Base-by-base conservation (phyloP, 148 eudicot genomes). In the Limonium bicolor region DNA sequence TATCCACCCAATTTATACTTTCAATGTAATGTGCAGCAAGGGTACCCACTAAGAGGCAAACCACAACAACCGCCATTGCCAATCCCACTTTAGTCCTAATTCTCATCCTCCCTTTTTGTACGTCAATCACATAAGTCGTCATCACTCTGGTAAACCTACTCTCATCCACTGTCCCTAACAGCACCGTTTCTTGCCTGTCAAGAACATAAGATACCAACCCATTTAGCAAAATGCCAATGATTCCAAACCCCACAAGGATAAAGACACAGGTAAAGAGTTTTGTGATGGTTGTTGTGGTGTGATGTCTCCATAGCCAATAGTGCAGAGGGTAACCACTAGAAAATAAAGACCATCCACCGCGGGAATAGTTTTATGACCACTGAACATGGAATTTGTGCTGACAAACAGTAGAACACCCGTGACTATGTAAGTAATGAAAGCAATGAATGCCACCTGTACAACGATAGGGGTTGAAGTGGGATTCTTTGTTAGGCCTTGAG, bases 221-320 rank as follows among this genome's bases (percentile, higher is more conserved):
- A 34, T 54, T 61, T 7, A 73, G 63, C 37, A 73, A 39, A 32
- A 73, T 54, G 28, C 62, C 79, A 2, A 73, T n/a, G 17, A 73
- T 61, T 19, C 79, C 79, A 19, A 73, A 73, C 29, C 79, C 79
- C 5, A 69, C 62, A 12, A 73, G 35, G 15, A 73, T 73, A 41
- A 73, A 69, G 16, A 28, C 52, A 37, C 71, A 69, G 8, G 79
- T 73, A 26, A 73, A 73, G 7, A 73, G 48, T 43, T 73, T 73
- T 14, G 75, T 43, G 37, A 58, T 54, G 3, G 57, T 59, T 6
- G 74, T 65, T 60, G 36, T 0, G 79, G 79, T 3, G 62, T 68
- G 35, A 73, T 69, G 15, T 73, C 79, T 4, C 79, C 79, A 6
- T 73, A 73, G 4, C 79, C 79, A 2, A 73, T 65, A 14, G 79